These are phyloP conservation scores for Hypoxylon crocopeplum DNA, from an alignment of 495 filamentous ascomycete genomes.

Conservation along the genomic window DNA sequence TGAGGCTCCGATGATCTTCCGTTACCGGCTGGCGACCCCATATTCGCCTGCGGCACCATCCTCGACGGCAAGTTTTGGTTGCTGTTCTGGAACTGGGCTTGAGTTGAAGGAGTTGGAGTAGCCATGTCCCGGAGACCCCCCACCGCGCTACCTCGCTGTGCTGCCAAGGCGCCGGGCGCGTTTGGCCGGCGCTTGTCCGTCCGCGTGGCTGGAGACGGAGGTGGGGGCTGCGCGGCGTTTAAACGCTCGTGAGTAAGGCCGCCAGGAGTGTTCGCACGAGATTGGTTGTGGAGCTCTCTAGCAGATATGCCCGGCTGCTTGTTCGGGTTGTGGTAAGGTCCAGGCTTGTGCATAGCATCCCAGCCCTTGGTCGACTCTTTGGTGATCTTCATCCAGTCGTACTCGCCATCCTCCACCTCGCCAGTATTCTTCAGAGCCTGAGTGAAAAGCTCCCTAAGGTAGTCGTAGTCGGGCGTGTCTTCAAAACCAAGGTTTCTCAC, in stretches of 20 bases:
- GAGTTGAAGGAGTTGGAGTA: constrained; percentile 82
- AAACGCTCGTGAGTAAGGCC: constrained; percentile 86
- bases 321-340: constrained; percentile 78
- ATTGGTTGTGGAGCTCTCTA: constrained; percentile 74
- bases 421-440: constrained; percentile 94
- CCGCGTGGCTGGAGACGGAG: constrained; percentile 84
- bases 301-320: constrained; percentile 75
- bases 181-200: constrained; percentile 84
- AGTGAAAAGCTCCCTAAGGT: constrained; percentile 94
- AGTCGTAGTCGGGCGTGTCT: constrained; percentile 98
- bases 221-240: constrained; percentile 93
- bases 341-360: constrained; percentile 90
- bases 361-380: constrained; percentile 81
- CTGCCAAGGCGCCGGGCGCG: constrained; percentile 71
- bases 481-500: constrained; percentile 98
- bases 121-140: constrained; percentile 73
- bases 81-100: constrained; percentile 90
- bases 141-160: constrained; percentile 72
- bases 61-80: constrained; percentile 80
- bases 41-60: constrained; percentile 62
- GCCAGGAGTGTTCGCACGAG: constrained; percentile 65
- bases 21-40: constrained; percentile 55
- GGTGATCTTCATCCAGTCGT: constrained; percentile 99
- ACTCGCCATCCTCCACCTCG: constrained; percentile 97
- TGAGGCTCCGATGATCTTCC: constrained; percentile 53